Base-by-base conservation (phyloP, 2,329 filamentous ascomycete genomes). In the Dissoconium aciculare region DNA sequence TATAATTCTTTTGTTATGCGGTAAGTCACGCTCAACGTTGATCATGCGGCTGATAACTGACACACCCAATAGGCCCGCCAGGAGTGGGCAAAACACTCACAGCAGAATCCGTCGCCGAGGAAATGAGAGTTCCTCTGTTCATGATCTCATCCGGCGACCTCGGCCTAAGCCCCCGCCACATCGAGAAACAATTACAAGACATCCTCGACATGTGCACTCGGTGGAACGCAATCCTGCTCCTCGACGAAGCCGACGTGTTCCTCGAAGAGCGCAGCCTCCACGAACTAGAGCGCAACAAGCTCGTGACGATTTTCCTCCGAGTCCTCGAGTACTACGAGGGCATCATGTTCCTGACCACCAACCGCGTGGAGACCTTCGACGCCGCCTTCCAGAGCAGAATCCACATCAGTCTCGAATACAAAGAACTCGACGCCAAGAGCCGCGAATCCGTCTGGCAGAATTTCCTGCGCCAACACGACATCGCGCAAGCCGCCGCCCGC, bases 81-180 rank as follows among this genome's bases (percentile, higher is more conserved):
- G 66, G 66, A 3, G 62, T 67, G 2, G 66, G 66, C 10, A 70
- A 70, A 49, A 70, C 66, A 0, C 43, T 64, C 14, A 66, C 63
- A 3, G 61, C 59, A 4, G 64, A 66, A 40, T 57, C 55, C 27
- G 55, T 66, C 13, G 64, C 66, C 1, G 64, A 68, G 34, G 50
- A 60, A 30, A 63, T 67, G 56, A 51, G 57, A 17, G 59, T 60
- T 1, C 66, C 66, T 2, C 50, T 70, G 0, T 67, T 62, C 41
- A 52, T 57, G 30, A 59, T 69, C 53, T 59, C 55, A 15, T 56
- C 59, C 2, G 64, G 62, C 6, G 65, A 69, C 32, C 53, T 69
- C 0, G 64, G 64, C 11, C 53, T 57, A 8, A 51, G 58, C 19
- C 55, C 60, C 0, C 34, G 43, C 1, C 45, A 47, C 0, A 57